Evolutionary conservation across 2,329 filamentous ascomycete species (phyloP).

Genomic region (Lasiodiplodia hormozganensis): DNA sequence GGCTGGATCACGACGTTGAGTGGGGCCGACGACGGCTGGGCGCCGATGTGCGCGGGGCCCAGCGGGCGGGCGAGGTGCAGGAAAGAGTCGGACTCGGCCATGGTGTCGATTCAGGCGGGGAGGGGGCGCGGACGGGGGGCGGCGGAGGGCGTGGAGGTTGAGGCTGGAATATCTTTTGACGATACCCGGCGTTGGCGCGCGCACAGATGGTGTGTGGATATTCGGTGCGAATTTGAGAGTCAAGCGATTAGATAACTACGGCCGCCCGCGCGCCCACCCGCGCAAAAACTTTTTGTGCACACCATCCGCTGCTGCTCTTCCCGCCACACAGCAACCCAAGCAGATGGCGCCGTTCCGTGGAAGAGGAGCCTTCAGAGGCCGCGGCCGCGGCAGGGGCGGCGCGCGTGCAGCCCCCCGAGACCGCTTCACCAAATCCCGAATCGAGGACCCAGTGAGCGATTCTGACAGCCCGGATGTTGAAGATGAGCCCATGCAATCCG

Average conservation of each 20-base stretch:
- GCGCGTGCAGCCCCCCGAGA: constrained; percentile 1
- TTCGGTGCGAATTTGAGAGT: constrained; percentile 28
- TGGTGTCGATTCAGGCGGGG: constrained; percentile 58
- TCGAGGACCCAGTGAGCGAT: constrained; percentile 32
- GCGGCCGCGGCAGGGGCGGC: constrained; percentile 29
- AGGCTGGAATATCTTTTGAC: constrained; percentile 30
- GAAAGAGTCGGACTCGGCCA: constrained; percentile 86
- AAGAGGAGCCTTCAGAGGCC: constrained; percentile 39
- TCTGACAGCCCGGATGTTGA: constrained; percentile 35
- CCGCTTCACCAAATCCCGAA: constrained; percentile 29
- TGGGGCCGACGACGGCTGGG: constrained; percentile 86
- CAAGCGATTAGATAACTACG: constrained; percentile 31
- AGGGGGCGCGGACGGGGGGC: constrained; percentile 14
- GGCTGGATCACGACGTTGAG: constrained; percentile 94
- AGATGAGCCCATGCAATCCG: constrained; percentile 35
- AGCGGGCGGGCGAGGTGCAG: constrained; percentile 93
- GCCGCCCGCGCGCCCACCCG: not conserved
- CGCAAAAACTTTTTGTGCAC: constrained; percentile 25
- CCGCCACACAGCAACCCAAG: not conserved
- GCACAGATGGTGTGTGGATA: constrained; percentile 28
- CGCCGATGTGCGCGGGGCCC: constrained; percentile 78
- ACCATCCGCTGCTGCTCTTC: not conserved
- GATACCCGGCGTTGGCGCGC: constrained; percentile 29
- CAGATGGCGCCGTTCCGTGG: constrained; percentile 32
- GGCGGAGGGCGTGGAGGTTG: constrained; percentile 11